Base-by-base conservation (phyloP, 1,284 basidiomycete species). In the Moniliophthora roreri region DNA sequence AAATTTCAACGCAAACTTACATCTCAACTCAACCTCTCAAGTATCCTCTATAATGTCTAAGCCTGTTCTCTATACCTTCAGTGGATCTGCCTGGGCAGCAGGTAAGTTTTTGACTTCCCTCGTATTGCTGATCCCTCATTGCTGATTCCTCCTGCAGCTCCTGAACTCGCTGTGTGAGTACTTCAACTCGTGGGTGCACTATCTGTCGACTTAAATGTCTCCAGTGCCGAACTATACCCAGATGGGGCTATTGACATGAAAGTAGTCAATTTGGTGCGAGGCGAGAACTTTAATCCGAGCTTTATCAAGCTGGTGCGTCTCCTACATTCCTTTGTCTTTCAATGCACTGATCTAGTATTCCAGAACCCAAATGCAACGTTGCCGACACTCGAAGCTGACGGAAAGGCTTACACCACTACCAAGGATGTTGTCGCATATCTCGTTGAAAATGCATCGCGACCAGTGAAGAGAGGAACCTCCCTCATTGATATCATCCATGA, bases 281-380 rank as follows among this genome's bases (percentile, higher is more conserved):
- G 83, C 35, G 79, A 77, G 58, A 89, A 89, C 69, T 87, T 88
- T 60, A 68, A 71, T 35, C 84, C 85, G 9, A 68, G 73, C 7
- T 85, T 80, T 66, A 60, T 86, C 53, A 75, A 77, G 59, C 66
- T 84, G 57, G 77, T 80, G 52, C 49, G 71, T 66, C n/a, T 38
- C 37, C 6, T 32, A 32, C 11, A 5, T 48, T 28, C 21, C 10
- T 26, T 11, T 46, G 26, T 37, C 6, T 8, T 24, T 39, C n/a
- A 13, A 39, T 34, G 16, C 24, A 13, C 24, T 39, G 16, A 40
- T 18, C 4, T n/a, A 28, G 13, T 54, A 81, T 32, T 6, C 6
- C 6, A 32, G 79, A 85, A 83, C 65, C 74, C 77, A 3, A 64
- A 73, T 35, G 84, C 69, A 4, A 85, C 83, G 1, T 65, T 87